phyloP scores from a whole-genome alignment of 306 rosid species.

The Hylodesmum podocarpum region DNA sequence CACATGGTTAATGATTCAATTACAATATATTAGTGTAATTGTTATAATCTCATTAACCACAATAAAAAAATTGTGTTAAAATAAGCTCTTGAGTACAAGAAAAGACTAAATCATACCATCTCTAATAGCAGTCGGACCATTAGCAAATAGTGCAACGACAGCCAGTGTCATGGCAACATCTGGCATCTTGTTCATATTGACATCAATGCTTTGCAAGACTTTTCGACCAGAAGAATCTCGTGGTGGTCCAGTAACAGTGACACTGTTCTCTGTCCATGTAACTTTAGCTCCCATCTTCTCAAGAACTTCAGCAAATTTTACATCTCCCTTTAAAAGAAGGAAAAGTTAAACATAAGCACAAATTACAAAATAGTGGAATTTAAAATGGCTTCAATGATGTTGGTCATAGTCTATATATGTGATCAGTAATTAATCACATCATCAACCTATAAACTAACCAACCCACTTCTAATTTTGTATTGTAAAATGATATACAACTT shows the following conservation, averaged over 20 bases:
- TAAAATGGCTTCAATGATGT: slow-evolving; percentile 1
- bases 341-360: slow-evolving; percentile 13
- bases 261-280: slow-evolving; percentile 92
- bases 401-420: not conserved
- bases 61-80: not conserved
- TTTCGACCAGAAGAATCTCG: slow-evolving; percentile 60
- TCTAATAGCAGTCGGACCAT: slow-evolving; percentile 87
- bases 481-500: not conserved
- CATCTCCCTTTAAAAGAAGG: slow-evolving; percentile 75
- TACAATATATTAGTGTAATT: slow-evolving; percentile 7
- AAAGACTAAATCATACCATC: slow-evolving; percentile 65
- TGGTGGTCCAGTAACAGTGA: slow-evolving; percentile 81
- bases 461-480: not conserved
- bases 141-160: slow-evolving; percentile 88
- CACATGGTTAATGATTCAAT: not conserved
- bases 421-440: not conserved
- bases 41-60: not conserved
- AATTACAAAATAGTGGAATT: not conserved
- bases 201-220: slow-evolving; percentile 78
- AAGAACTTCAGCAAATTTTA: slow-evolving; percentile 93
- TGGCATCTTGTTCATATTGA: slow-evolving; percentile 99
- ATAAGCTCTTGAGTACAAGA: not conserved
- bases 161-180: slow-evolving; percentile 99
- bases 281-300: slow-evolving; percentile 98
- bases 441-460: not conserved